Base-by-base conservation (phyloP, 768 basidiomycete species). In the Coprinopsis strossmayeri region DNA sequence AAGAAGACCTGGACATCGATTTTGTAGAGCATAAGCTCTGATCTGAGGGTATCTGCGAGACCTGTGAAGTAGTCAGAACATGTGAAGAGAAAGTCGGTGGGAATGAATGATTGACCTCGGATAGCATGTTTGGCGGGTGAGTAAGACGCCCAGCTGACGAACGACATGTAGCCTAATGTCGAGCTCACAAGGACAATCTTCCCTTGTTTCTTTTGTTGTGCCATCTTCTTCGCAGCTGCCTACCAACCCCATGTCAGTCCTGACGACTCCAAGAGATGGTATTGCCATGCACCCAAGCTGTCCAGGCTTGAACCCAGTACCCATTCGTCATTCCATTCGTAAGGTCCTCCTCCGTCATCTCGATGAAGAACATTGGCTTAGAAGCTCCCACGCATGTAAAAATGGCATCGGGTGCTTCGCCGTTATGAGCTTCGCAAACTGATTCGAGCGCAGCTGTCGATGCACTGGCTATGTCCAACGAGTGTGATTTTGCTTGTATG, bases 51-150 rank as follows among this genome's bases (percentile, higher is more conserved):
- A 50, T 96, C 93, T 12, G 88, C 89, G 0, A 96, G 78, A 12
- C 86, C 91, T 92, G 58, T 2, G 48, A 34, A 45, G 40, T 38
- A 15, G 42, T 27, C 24, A 21, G 4, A 40, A 42, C 45, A 23
- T 13, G 7, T 43, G 34, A 5, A 34, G 15, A 3, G 5, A 11
- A 26, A 24, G 25, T 21, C 34, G 42, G 35, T 39, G 37, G 27
- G 32, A 49, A 28, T 23, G 28, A 44, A 23, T 25, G 15, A 53
- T 66, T 35, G 54, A 91, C 91, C 91, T 66, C 90, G 69, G 4
- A 95, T 61, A 5, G 93, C 93, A 56, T 87, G 85, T 61, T 95
- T 95, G 9, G 81, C 84, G 0, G 91, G 89, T 0, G 87, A 70
- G 63, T 95, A 95, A 1, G 81, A 77, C 1, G 84, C 71, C 56